Evolutionary conservation across 192 early-diverging fungal species (phyloP).

Genomic region (Pilobolus umbonatus): DNA sequence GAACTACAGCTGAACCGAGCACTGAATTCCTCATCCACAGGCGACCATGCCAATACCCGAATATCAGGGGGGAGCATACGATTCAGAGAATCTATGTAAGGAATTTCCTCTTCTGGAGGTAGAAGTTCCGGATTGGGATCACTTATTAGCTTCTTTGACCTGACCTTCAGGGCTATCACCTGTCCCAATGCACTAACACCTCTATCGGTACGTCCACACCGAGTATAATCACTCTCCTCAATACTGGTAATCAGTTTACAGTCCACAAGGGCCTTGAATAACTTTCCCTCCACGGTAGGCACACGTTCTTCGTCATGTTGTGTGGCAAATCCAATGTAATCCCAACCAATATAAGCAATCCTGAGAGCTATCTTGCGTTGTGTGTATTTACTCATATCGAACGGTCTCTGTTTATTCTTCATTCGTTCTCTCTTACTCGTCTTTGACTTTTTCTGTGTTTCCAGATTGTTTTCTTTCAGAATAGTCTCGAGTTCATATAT

Average conservation of each 20-base stretch:
- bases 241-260: slow-evolving; percentile 72
- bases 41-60: slow-evolving; percentile 87
- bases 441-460: background rate
- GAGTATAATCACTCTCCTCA: slow-evolving; percentile 64
- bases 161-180: slow-evolving; percentile 75
- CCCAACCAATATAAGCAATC: slow-evolving; percentile 89
- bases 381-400: slow-evolving; percentile 76
- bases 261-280: slow-evolving; percentile 77
- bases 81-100: slow-evolving; percentile 82
- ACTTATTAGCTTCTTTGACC: slow-evolving; percentile 44
- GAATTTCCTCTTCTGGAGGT: slow-evolving; percentile 52
- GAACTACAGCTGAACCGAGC: slow-evolving; percentile 83
- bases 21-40: slow-evolving; percentile 70
- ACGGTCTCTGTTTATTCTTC: slow-evolving; percentile 40
- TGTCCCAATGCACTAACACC: slow-evolving; percentile 92
- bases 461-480: background rate
- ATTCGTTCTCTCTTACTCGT: background rate
- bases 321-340: slow-evolving; percentile 80
- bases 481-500: background rate
- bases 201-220: slow-evolving; percentile 82
- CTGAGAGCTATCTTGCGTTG: slow-evolving; percentile 79
- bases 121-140: slow-evolving; percentile 3
- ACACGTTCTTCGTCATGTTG: slow-evolving; percentile 53
- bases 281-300: slow-evolving; percentile 77
- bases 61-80: slow-evolving; percentile 82